Evolutionary conservation across 169 alveolate genomes (phyloP), one percentile per base, ranked within the genome.

Genomic region (Plasmodium malariae): DNA sequence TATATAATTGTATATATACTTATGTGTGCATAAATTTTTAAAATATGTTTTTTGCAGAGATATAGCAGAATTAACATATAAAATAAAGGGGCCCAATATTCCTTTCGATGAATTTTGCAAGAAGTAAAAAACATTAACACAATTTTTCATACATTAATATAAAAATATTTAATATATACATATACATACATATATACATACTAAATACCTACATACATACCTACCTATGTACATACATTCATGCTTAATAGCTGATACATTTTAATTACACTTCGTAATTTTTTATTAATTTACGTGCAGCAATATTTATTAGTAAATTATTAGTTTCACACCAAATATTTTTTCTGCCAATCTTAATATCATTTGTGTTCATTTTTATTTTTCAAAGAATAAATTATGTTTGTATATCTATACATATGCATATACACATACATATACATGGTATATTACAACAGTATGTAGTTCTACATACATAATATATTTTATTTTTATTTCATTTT

Each of bases 31-130:
- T 0, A n/a, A 2, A 55, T 55, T 26, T 36, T 32, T 72, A 49
- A 30, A 72, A n/a, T 19, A 14, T 17, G 55, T 21, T 40, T 19
- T 73, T 85, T 68, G 70, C 76, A 72, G 88, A 34, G 91, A 71
- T 59, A 59, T 85, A 67, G 87, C 87, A 49, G 88, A 72, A 72
- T 62, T 85, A 32, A 65, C 91, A 49, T 85, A 85, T 45, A 72
- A 85, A 34, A 59, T 72, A 19, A 85, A 43, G 26, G 74, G 45
- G 37, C 21, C 45, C 11, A 48, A 32, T n/a, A 60, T 87, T 7
- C 74, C 92, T 14, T 68, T 87, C n/a, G 48, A 68, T 74, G 14
- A 71, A 73, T 88, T 65, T 63, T 57, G 73, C 21, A 30, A 74
- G 51, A 88, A 74, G 74, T 67, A 73, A 60, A 43, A 34, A 24